Evolutionary conservation across 108 stramenopile species (phyloP), one percentile per base, ranked within the genome.

Genomic region (Asterionellopsis glacialis): DNA sequence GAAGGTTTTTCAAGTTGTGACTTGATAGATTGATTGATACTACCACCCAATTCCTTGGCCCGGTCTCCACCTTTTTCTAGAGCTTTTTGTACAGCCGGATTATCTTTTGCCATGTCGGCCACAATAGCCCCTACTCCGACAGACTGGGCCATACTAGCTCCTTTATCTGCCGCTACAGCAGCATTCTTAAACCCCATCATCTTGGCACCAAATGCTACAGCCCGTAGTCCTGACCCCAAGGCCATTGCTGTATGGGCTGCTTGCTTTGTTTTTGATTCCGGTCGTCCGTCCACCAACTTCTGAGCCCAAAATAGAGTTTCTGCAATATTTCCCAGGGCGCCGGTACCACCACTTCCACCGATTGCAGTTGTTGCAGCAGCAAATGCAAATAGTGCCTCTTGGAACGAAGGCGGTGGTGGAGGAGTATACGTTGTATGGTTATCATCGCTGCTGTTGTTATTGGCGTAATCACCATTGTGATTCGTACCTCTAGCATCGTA

Each of bases 311-410:
- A 60, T 6, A 60, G 28, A 2, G 59, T 43, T 43, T 60, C 24
- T 44, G 59, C 59, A 15, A 47, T 40, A 43, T 60, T 26, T 11
- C 28, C 45, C 38, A 40, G 9, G 11, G 42, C 45, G 4, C 59
- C 59, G 21, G 44, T 43, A 5, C 59, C 13, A 5, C 38, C 42
- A 2, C 24, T 5, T 16, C 9, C 25, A 1, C 25, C 24, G 11
- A 41, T 43, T 10, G 59, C 42, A 41, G 12, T 45, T 24, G 45
- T 26, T 12, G 26, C 59, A 22, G 41, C 44, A 11, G 59, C 59
- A 45, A 60, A 60, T 1, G 44, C 45, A 40, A 60, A 60, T 10
- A 60, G 41, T 22, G 59, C 59, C 11, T 60, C 59, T 45, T 60
- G 59, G 59, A 47, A 60, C 1, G 59, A 60, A 12, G 59, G 59